These are phyloP conservation scores for Hortiboletus rubellus DNA, from an alignment of 1,284 basidiomycete genomes.

Conservation along the genomic window DNA sequence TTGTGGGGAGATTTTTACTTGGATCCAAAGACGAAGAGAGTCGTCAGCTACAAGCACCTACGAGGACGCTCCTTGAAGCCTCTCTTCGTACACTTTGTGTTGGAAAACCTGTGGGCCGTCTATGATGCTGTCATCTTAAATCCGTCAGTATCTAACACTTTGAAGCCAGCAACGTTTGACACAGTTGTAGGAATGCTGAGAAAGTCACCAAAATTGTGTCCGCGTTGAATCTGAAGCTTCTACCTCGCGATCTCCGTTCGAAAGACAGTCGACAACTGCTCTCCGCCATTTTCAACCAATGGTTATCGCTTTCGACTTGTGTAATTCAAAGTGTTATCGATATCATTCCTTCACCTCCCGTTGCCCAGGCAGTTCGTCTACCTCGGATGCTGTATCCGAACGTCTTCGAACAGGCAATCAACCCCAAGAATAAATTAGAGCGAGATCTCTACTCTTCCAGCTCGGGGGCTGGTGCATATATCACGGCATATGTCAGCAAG, in stretches of 20 bases:
- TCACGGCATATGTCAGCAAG: slow-evolving; percentile 94
- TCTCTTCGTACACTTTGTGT: slow-evolving; percentile 96
- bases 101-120: slow-evolving; percentile 97
- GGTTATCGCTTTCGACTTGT: slow-evolving; percentile 93
- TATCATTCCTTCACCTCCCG: slow-evolving; percentile 83
- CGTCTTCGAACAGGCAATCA: slow-evolving; percentile 51
- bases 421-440: slow-evolving; percentile 80
- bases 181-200: slow-evolving; percentile 71
- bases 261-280: slow-evolving; percentile 89
- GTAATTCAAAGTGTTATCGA: slow-evolving; percentile 94
- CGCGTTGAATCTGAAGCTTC: slow-evolving; percentile 82
- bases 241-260: slow-evolving; percentile 86
- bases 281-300: slow-evolving; percentile 89
- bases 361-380: slow-evolving; percentile 82
- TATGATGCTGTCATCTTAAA: slow-evolving; percentile 88
- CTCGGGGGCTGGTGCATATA: slow-evolving; percentile 54
- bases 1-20: slow-evolving; percentile 99
- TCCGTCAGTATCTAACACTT: slow-evolving; percentile 60
- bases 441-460: slow-evolving; percentile 77
- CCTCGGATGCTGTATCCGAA: slow-evolving; percentile 95
- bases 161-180: slow-evolving; percentile 46
- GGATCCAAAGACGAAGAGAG: slow-evolving; percentile 94
- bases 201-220: slow-evolving; percentile 90
- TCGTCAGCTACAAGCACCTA: slow-evolving; percentile 90
- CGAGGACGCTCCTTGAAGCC: slow-evolving; percentile 88